Percentiles rank a stretch among this genome's conserved stretches.
These are phyloP conservation scores for Acorus gramineus DNA, from an alignment of 106 monocot genomes.

Conservation along the genomic window DNA sequence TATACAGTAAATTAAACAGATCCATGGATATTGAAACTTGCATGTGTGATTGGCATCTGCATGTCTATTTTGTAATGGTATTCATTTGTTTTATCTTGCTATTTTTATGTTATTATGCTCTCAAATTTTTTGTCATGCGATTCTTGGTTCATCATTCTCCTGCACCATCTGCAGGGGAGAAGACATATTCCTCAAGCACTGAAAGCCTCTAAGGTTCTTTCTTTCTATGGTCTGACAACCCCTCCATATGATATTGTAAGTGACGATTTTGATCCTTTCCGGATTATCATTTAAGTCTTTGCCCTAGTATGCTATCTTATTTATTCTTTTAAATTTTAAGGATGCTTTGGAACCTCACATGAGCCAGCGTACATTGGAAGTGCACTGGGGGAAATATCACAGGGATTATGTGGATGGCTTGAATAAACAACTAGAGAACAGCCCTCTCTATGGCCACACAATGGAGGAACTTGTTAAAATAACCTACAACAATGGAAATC, in stretches of 20 bases:
- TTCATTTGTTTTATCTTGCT: too few species aligned
- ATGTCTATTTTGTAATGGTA: too few species aligned
- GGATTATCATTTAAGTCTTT: neutral
- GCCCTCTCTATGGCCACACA: constrained; percentile 70
- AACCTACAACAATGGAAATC: constrained; percentile 93
- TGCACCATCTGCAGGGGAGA: constrained; percentile 16
- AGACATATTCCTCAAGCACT: constrained; percentile 4
- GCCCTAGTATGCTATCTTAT: neutral
- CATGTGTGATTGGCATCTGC: too few species aligned
- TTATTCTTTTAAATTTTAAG: constrained; percentile 16
- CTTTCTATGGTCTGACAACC: constrained; percentile 76
- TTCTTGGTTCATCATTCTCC: too few species aligned
- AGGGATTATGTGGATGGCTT: constrained; percentile 59
- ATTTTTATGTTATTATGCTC: too few species aligned
- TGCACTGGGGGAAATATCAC: constrained; percentile 90
- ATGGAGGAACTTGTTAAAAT: constrained; percentile 78
- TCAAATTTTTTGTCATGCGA: too few species aligned
- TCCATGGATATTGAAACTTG: too few species aligned
- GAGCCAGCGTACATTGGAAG: constrained; percentile 74
- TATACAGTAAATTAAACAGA: too few species aligned
- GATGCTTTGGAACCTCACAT: constrained; percentile 92
- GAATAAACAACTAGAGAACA: constrained; percentile 73
- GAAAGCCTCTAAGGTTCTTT: constrained; percentile 28
- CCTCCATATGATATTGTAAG: constrained; percentile 96
- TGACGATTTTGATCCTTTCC: neutral